A percentile compares a stretch with the other conserved stretches of the same genome.
Conservation (phyloP, 2,329 filamentous ascomycete genomes). For the Colletotrichum tamarilloi region DNA sequence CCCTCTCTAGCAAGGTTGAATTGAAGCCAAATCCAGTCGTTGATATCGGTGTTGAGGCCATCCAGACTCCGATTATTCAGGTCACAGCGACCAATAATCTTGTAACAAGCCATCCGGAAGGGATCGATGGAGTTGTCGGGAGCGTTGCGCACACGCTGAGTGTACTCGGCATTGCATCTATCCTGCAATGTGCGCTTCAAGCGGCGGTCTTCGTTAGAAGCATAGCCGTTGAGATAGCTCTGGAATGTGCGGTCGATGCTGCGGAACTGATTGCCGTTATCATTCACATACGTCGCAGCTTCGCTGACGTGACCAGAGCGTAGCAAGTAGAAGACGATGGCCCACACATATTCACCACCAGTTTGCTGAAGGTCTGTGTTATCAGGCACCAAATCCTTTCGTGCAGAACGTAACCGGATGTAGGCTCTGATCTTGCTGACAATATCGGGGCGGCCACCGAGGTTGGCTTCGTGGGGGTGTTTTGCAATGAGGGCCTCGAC, state of each 20-base stretch:
- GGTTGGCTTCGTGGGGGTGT: conserved; percentile 87
- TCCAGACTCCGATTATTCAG: conserved; percentile 73
- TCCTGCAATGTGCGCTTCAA: conserved; percentile 84
- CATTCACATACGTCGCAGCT: conserved; percentile 86
- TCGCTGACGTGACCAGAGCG: conserved; percentile 86
- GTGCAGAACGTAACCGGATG: conserved; percentile 80
- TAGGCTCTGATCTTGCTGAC: conserved; percentile 94
- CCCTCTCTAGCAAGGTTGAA: conserved; percentile 76
- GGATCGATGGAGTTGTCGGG: conserved; percentile 91
- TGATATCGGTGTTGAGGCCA: conserved; percentile 71
- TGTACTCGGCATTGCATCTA: conserved; percentile 90
- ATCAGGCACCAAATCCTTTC: conserved; percentile 87
- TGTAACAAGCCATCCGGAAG: conserved; percentile 97
- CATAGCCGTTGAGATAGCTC: conserved; percentile 87
- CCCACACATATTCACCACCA: conserved; percentile 90
- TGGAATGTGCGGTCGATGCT: conserved; percentile 92
- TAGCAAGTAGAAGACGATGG: conserved; percentile 90
- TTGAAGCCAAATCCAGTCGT: conserved; percentile 80
- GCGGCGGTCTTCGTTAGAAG: conserved; percentile 78
- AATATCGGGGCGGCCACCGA: conserved; percentile 88
- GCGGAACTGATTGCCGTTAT: conserved; percentile 83
- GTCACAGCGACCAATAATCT: conserved; percentile 88
- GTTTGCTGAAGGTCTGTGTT: conserved; percentile 83
- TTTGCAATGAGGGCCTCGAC: conserved; percentile 83
- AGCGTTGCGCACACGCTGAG: conserved; percentile 84